Percentiles rank a stretch among this genome's conserved stretches.
Evolutionary conservation across 192 early-diverging fungal species (phyloP).

Genomic region (Backusella psychrophila): DNA sequence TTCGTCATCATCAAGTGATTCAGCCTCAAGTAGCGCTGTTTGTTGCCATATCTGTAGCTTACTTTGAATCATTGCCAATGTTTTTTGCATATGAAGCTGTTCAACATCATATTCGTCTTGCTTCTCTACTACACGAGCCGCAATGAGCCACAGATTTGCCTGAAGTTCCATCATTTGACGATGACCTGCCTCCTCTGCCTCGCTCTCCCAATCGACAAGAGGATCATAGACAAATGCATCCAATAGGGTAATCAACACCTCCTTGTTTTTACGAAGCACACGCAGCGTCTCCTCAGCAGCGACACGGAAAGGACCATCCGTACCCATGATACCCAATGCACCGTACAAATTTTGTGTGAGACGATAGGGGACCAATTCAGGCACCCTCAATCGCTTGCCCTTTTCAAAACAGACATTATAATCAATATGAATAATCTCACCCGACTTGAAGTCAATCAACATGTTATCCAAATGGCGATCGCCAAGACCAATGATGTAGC

Average conservation of each 20-base stretch:
- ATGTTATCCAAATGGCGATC: conserved; percentile 96
- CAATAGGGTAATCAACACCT: conserved; percentile 81
- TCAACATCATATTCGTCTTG: conserved; percentile 9
- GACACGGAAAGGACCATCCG: conserved; percentile 78
- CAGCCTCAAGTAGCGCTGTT: neutral
- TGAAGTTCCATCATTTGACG: conserved; percentile 32
- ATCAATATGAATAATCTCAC: conserved; percentile 93
- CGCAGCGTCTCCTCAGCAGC: conserved; percentile 76
- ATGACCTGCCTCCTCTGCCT: conserved; percentile 27
- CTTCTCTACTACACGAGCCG: conserved; percentile 24
- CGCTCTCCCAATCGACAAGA: conserved; percentile 55
- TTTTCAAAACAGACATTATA: conserved; percentile 96
- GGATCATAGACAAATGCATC: conserved; percentile 96
- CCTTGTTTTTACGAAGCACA: conserved; percentile 77
- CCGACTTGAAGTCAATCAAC: conserved; percentile 75
- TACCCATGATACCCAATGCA: conserved; percentile 81
- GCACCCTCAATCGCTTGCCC: conserved; percentile 81
- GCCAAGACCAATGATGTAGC: conserved; percentile 88
- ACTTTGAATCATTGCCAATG: neutral
- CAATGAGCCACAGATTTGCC: conserved; percentile 22
- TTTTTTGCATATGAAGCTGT: neutral
- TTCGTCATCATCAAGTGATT: conserved; percentile 6
- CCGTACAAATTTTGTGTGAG: conserved; percentile 87
- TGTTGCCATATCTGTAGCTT: conserved; percentile 9
- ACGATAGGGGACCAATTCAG: conserved; percentile 92